phyloP scores from a whole-genome alignment of 805 yeast genomes.

The Saccharomycopsis guyanensis region DNA sequence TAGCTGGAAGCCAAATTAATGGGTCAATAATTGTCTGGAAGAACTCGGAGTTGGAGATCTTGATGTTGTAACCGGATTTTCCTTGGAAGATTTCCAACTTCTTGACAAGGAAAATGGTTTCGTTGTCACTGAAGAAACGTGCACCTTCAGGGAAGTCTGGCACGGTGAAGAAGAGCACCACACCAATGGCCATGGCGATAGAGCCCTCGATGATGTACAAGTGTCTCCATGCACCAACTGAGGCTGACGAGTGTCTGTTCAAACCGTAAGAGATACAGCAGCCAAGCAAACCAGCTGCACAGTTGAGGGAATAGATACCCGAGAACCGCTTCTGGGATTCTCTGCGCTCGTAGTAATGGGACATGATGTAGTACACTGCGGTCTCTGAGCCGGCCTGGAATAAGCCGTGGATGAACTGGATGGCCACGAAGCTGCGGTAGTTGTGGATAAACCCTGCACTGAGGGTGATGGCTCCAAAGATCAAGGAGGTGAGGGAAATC shows the following conservation, averaged over 20 bases:
- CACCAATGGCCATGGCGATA: constrained; percentile 26
- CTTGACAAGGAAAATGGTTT: constrained; percentile 43
- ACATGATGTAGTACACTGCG: constrained; percentile 36
- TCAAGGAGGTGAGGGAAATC: constrained; percentile 45
- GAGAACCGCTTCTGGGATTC: constrained; percentile 36
- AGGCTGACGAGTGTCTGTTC: constrained; percentile 26
- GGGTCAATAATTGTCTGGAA: constrained; percentile 47
- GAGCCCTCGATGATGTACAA: constrained; percentile 33
- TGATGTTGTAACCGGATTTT: constrained; percentile 41
- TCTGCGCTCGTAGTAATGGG: constrained; percentile 34
- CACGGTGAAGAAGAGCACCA: constrained; percentile 37
- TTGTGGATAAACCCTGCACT: constrained; percentile 37
- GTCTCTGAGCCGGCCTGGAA: constrained; percentile 40
- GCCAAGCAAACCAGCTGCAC: constrained; percentile 4
- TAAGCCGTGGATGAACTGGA: constrained; percentile 38
- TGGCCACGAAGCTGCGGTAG: constrained; percentile 34
- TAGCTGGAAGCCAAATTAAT: constrained; percentile 46
- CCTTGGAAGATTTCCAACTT: constrained; percentile 50
- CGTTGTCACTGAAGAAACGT: constrained; percentile 42
- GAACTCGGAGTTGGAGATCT: constrained; percentile 39
- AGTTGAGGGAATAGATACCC: constrained; percentile 23
- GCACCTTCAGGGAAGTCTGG: constrained; percentile 71
- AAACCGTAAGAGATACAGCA: constrained; percentile 18
- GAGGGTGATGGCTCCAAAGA: constrained; percentile 35
- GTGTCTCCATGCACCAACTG: constrained; percentile 25